Percentiles rank a stretch among this genome's conserved stretches.
phyloP scores from a whole-genome alignment of 1,284 basidiomycete species.

The Heliocybe sulcata region DNA sequence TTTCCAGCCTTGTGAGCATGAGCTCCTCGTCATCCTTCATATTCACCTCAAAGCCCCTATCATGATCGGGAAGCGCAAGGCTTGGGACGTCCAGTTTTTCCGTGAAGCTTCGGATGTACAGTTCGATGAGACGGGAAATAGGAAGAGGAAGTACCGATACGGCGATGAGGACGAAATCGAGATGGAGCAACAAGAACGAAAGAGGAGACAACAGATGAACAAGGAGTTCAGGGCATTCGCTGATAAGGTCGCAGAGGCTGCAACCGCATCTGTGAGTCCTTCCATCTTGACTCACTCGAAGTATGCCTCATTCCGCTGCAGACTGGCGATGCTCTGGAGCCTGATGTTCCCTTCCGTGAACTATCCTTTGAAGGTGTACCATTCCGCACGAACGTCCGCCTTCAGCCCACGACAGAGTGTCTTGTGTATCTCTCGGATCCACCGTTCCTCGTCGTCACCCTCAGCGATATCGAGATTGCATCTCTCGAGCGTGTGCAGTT shows the following conservation, averaged over 20 bases:
- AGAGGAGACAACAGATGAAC: slow-evolving; percentile 85
- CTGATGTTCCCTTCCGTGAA: slow-evolving; percentile 97
- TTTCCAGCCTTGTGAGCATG: slow-evolving; percentile 98
- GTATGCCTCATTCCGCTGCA: slow-evolving; percentile 21
- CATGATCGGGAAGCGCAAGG: slow-evolving; percentile 98
- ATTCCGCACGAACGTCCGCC: slow-evolving; percentile 88
- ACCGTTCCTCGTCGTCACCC: slow-evolving; percentile 94
- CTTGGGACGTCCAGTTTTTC: slow-evolving; percentile 97
- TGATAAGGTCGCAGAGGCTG: slow-evolving; percentile 88
- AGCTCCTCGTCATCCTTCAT: slow-evolving; percentile 93
- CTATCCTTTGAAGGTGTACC: slow-evolving; percentile 97
- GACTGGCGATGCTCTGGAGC: slow-evolving; percentile 81
- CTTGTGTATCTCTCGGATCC: slow-evolving; percentile 93
- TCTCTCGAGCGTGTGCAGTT: slow-evolving; percentile 98
- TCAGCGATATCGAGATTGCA: slow-evolving; percentile 93
- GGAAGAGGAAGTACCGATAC: slow-evolving; percentile 94
- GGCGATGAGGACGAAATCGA: slow-evolving; percentile 99
- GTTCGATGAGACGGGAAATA: slow-evolving; percentile 98
- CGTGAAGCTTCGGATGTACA: slow-evolving; percentile 97
- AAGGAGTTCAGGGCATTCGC: slow-evolving; percentile 95
- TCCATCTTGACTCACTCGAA: slow-evolving; percentile 2
- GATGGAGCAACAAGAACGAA: slow-evolving; percentile 95
- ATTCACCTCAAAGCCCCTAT: slow-evolving; percentile 94
- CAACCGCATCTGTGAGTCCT: slow-evolving; percentile 55
- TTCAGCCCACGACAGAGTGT: slow-evolving; percentile 97